phyloP scores from a whole-genome alignment of 441 rosid species.

The California macrophylla region DNA sequence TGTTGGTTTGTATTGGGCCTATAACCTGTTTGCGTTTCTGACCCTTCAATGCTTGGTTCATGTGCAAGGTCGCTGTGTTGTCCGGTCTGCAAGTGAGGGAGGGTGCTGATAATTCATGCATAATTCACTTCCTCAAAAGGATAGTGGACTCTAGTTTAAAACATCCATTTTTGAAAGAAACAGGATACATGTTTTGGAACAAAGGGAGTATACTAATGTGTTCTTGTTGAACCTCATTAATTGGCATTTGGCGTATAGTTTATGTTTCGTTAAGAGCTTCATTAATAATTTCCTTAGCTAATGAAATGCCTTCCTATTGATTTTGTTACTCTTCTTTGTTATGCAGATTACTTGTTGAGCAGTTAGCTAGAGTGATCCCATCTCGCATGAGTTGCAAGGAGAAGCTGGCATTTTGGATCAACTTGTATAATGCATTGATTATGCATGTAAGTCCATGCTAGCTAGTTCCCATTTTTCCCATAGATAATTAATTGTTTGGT shows the following conservation, averaged over 20 bases:
- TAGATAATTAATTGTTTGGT: background rate
- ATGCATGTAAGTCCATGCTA: slow-evolving; percentile 45
- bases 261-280: background rate
- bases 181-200: background rate
- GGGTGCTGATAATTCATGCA: too few species aligned
- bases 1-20: too few species aligned
- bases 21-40: too few species aligned
- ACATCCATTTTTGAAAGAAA: background rate
- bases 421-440: slow-evolving; percentile 60
- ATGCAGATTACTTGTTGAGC: slow-evolving; percentile 54
- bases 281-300: background rate
- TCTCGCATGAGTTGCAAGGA: slow-evolving; percentile 37
- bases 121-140: too few species aligned
- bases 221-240: background rate
- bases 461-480: background rate
- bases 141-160: too few species aligned
- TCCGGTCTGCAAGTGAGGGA: too few species aligned
- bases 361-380: slow-evolving; percentile 44
- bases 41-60: too few species aligned
- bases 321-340: slow-evolving; percentile 11
- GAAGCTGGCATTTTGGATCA: slow-evolving; percentile 73
- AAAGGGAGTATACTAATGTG: background rate
- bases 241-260: background rate
- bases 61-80: too few species aligned
- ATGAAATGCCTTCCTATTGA: slow-evolving; percentile 5